These are phyloP conservation scores for Balakata baccata DNA, from an alignment of 345 rosid species.

Conservation along the genomic window DNA sequence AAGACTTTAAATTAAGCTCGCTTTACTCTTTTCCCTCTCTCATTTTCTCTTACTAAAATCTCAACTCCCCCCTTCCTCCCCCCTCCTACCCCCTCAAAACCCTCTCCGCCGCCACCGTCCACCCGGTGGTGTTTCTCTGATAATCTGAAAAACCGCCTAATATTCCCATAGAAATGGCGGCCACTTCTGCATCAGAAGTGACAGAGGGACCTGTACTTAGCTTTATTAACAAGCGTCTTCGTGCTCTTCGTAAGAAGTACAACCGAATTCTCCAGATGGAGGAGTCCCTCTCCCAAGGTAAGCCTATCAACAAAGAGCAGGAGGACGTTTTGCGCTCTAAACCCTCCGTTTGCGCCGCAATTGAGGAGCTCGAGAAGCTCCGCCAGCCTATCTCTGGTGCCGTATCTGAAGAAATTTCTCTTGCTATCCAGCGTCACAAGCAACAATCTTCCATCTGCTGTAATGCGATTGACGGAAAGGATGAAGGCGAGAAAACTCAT, in stretches of 20 bases:
- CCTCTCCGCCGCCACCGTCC: background rate
- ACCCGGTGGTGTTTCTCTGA: background rate
- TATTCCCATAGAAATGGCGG: conserved; percentile 10
- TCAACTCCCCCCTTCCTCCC: conserved; percentile 8
- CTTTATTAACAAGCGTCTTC: conserved; percentile 85
- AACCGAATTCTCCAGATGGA: conserved; percentile 86
- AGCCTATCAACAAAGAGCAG: conserved; percentile 76
- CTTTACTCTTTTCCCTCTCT: background rate
- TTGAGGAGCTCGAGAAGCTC: conserved; percentile 93
- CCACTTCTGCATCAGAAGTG: conserved; percentile 36
- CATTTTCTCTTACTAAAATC: background rate
- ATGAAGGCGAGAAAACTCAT: background rate
- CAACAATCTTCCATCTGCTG: conserved; percentile 6
- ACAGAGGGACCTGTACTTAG: conserved; percentile 77
- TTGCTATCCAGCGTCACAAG: conserved; percentile 30
- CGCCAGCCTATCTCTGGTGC: conserved; percentile 65
- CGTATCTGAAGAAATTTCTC: conserved; percentile 64
- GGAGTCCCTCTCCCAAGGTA: conserved; percentile 72
- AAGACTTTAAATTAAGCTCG: background rate
- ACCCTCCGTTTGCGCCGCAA: conserved; percentile 52
- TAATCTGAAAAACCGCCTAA: background rate
- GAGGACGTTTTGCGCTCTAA: conserved; percentile 84
- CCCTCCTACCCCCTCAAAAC: background rate
- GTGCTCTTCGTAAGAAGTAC: conserved; percentile 79
- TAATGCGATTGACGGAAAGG: background rate